These are phyloP conservation scores for Magnaporthiopsis incrustans DNA, from an alignment of 2,329 filamentous ascomycete genomes.

Conservation along the genomic window DNA sequence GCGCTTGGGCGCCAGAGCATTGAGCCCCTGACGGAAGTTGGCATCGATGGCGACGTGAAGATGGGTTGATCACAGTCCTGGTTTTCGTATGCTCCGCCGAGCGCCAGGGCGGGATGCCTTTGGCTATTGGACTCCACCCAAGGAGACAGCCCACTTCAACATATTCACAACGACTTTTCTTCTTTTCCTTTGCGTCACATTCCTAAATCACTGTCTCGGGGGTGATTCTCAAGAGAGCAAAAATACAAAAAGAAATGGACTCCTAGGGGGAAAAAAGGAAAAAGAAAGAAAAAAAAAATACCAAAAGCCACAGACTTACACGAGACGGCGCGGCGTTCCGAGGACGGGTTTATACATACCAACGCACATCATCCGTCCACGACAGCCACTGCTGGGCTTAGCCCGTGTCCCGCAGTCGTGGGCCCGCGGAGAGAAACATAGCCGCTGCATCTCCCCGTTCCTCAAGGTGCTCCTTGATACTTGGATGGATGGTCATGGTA, in stretches of 20 bases:
- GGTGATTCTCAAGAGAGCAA: not conserved
- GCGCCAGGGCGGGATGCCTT: too few species aligned
- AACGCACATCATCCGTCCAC: not conserved
- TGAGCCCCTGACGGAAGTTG: constrained; percentile 7
- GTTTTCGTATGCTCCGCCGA: too few species aligned
- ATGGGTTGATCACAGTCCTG: constrained; percentile 8
- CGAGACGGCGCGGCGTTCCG: not conserved
- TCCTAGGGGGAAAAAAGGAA: too few species aligned
- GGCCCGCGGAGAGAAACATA: not conserved
- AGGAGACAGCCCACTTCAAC: too few species aligned
- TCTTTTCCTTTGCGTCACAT: not conserved
- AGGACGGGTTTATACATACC: not conserved
- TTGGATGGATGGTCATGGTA: not conserved
- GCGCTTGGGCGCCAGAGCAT: constrained; percentile 11
- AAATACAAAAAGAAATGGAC: not conserved
- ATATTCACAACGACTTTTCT: not conserved
- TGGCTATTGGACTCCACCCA: too few species aligned
- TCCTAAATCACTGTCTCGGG: not conserved
- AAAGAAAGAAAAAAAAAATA: not conserved
- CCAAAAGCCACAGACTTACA: not conserved
- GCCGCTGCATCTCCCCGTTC: not conserved
- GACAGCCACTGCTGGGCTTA: not conserved
- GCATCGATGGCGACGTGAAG: constrained; percentile 11
- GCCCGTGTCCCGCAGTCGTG: not conserved
- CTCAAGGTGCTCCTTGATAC: not conserved